Conservation (phyloP, 129 eudicot genomes). For the Flaveria sonorensis region DNA sequence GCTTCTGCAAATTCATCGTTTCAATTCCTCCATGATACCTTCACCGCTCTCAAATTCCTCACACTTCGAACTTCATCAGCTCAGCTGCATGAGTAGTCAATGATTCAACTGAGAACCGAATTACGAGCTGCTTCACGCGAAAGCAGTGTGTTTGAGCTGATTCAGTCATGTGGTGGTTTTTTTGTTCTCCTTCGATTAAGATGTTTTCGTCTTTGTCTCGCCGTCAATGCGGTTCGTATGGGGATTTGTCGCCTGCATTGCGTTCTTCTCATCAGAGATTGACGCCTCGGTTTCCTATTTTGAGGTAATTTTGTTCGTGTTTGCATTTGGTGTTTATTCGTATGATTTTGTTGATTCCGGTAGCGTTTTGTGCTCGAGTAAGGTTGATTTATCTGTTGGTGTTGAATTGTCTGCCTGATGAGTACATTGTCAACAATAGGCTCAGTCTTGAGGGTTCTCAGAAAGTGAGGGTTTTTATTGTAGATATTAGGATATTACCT, state of each 20-base stretch:
- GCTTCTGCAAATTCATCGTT: background rate
- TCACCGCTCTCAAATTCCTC: background rate
- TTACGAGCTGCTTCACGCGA: conserved; percentile 37
- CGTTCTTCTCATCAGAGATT: conserved; percentile 37
- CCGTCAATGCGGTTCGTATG: background rate
- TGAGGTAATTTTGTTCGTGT: conserved; percentile 37
- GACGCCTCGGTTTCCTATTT: background rate
- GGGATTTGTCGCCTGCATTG: conserved; percentile 12
- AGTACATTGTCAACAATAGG: too few species aligned
- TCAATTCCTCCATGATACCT: conserved; percentile 26
- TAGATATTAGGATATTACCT: too few species aligned
- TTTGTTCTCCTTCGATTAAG: conserved; percentile 46
- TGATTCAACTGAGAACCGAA: conserved; percentile 20
- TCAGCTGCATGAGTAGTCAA: conserved; percentile 61
- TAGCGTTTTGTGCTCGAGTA: too few species aligned
- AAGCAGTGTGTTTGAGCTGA: conserved; percentile 34
- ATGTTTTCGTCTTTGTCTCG: conserved; percentile 33
- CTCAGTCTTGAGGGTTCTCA: too few species aligned
- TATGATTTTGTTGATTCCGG: too few species aligned
- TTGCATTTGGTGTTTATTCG: background rate
- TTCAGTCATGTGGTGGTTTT: conserved; percentile 44
- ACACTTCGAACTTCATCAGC: background rate
- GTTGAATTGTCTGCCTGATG: too few species aligned
- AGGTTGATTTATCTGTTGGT: too few species aligned
- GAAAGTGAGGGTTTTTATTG: too few species aligned